A percentile compares a stretch with the other conserved stretches of the same genome.
phyloP scores from a whole-genome alignment of 1,139 yeast species.

The Zhuliangozyma blackwelliae region DNA sequence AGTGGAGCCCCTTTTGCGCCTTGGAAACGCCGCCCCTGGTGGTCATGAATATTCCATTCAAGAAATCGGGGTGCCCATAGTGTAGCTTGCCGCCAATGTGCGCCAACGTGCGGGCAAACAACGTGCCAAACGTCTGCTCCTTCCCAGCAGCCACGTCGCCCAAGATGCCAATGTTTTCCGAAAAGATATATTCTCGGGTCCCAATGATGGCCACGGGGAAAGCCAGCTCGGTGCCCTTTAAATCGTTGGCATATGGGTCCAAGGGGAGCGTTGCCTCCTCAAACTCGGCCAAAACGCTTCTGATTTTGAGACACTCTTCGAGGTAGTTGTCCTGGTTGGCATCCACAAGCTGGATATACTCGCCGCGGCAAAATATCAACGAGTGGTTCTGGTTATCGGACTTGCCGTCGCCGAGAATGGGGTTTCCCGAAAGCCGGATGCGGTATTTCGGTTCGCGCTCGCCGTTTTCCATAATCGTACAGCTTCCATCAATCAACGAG shows the following conservation, averaged over 20 bases:
- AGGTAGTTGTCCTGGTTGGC: slow-evolving; percentile 56
- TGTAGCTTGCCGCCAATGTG: slow-evolving; percentile 54
- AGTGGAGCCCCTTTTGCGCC: slow-evolving; percentile 51
- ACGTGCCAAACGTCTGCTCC: slow-evolving; percentile 55
- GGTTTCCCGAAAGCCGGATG: slow-evolving; percentile 49
- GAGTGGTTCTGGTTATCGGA: slow-evolving; percentile 55
- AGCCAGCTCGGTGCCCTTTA: slow-evolving; percentile 18
- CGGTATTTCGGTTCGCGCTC: slow-evolving; percentile 38
- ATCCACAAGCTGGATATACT: slow-evolving; percentile 50
- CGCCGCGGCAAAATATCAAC: slow-evolving; percentile 48
- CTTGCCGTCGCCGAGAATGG: slow-evolving; percentile 55
- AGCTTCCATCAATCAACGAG: slow-evolving; percentile 41
- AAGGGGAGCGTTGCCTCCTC: slow-evolving; percentile 36
- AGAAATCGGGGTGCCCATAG: slow-evolving; percentile 55
- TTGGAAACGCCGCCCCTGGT: slow-evolving; percentile 56
- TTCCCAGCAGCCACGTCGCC: slow-evolving; percentile 59
- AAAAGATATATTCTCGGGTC: slow-evolving; percentile 51
- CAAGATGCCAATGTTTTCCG: slow-evolving; percentile 50
- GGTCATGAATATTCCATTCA: slow-evolving; percentile 47
- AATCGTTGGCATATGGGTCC: slow-evolving; percentile 29
- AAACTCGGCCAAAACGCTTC: slow-evolving; percentile 48
- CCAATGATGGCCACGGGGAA: slow-evolving; percentile 54
- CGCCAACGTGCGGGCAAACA: slow-evolving; percentile 52
- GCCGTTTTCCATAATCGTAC: slow-evolving; percentile 33
- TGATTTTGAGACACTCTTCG: slow-evolving; percentile 53